phyloP scores from a whole-genome alignment of 345 rosid species.

The Cardiospermum halicacabum region DNA sequence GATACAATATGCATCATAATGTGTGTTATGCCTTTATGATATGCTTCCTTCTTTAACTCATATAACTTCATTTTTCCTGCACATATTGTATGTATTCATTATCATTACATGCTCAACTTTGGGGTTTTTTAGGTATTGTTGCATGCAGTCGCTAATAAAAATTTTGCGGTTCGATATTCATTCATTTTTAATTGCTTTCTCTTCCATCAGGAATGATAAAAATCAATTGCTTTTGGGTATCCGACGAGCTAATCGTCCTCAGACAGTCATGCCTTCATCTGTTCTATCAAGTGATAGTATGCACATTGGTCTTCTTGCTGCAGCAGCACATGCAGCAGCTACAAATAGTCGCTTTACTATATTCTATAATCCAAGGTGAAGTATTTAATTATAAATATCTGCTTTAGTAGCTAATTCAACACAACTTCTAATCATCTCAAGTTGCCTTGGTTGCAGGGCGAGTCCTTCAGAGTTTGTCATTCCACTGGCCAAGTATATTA shows the following conservation, averaged over 20 bases:
- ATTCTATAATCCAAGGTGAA: slow-evolving; percentile 44
- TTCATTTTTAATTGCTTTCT: neutral
- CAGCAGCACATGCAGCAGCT: slow-evolving; percentile 51
- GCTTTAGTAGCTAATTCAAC: neutral
- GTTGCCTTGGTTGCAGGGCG: slow-evolving; percentile 41
- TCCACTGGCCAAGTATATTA: slow-evolving; percentile 46
- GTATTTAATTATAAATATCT: neutral
- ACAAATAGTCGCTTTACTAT: slow-evolving; percentile 44
- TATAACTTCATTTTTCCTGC: neutral
- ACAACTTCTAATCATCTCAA: neutral
- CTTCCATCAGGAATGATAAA: slow-evolving; percentile 40
- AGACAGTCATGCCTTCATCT: slow-evolving; percentile 44
- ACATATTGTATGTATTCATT: neutral
- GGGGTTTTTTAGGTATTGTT: neutral
- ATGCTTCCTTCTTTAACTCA: neutral
- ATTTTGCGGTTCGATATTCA: slow-evolving; percentile 2
- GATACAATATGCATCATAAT: no score
- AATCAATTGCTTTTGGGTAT: slow-evolving; percentile 45
- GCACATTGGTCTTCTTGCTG: slow-evolving; percentile 53
- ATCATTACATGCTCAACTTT: no score
- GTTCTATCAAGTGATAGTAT: slow-evolving; percentile 50
- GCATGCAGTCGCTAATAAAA: neutral
- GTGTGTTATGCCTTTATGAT: neutral
- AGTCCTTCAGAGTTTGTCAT: slow-evolving; percentile 61
- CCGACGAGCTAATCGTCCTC: slow-evolving; percentile 41